Conservation (phyloP, 306 rosid species). For the Prunus mongolica region DNA sequence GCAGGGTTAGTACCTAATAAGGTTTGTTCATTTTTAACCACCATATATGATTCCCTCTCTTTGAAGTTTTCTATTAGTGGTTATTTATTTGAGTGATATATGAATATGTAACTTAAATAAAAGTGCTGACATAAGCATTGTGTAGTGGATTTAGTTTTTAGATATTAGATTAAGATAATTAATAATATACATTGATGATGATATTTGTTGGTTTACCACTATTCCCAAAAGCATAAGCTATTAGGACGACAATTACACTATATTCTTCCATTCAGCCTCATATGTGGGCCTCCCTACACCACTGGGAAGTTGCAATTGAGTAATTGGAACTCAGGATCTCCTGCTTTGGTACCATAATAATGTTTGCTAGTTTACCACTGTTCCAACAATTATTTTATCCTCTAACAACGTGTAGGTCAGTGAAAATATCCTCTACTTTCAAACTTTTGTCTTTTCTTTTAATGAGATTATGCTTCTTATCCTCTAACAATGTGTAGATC, state of each 20-base stretch:
- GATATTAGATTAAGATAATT: too few species aligned
- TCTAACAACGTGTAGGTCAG: not conserved
- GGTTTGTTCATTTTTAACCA: constrained; percentile 64
- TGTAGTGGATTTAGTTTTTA: too few species aligned
- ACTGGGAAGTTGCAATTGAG: not conserved
- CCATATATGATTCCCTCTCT: not conserved
- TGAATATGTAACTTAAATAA: not conserved
- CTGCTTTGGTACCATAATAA: constrained; percentile 12
- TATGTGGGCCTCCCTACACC: too few species aligned
- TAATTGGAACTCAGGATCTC: not conserved
- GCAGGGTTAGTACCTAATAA: constrained; percentile 90
- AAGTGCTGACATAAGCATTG: too few species aligned
- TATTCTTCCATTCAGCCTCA: too few species aligned
- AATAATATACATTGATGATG: too few species aligned
- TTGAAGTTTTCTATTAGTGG: not conserved
- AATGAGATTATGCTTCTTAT: too few species aligned
- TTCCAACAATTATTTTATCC: not conserved
- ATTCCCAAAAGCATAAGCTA: not conserved
- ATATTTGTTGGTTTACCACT: not conserved
- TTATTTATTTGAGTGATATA: not conserved
- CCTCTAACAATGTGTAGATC: too few species aligned
- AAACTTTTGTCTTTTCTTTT: too few species aligned
- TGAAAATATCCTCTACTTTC: too few species aligned
- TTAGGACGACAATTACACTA: not conserved
- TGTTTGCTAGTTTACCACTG: not conserved